These are phyloP conservation scores for Helminthosporium solani DNA, from an alignment of 2,329 filamentous ascomycete species.

Conservation along the genomic window DNA sequence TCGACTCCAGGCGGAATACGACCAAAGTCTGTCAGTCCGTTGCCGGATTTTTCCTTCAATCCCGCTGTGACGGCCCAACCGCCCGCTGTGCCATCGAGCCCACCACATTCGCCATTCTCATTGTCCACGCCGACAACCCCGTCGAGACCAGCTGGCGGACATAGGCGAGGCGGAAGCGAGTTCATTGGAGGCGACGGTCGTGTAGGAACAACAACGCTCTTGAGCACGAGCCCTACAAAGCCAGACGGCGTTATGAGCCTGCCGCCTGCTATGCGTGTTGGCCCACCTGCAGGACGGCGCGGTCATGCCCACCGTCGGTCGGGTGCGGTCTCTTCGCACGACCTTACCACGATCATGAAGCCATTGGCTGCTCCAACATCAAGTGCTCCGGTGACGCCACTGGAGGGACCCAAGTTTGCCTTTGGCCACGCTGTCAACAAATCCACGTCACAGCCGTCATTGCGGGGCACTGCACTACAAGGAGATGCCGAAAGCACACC, in stretches of 20 bases:
- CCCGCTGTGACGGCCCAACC: conserved; percentile 40
- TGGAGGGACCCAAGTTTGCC: conserved; percentile 46
- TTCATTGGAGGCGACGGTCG: conserved; percentile 73
- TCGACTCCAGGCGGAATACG: conserved; percentile 35
- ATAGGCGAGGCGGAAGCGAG: conserved; percentile 79
- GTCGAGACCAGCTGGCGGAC: conserved; percentile 57
- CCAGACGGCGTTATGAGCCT: conserved; percentile 59
- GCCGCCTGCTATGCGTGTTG: conserved; percentile 52
- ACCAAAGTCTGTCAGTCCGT: conserved; percentile 45
- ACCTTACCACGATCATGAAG: conserved; percentile 69
- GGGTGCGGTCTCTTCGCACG: conserved; percentile 77
- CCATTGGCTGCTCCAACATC: conserved; percentile 58
- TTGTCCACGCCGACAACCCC: conserved; percentile 46
- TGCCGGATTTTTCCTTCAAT: conserved; percentile 54
- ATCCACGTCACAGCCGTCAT: conserved; percentile 43
- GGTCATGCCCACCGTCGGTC: conserved; percentile 82
- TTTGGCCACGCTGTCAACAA: conserved; percentile 41
- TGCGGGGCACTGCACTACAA: conserved; percentile 28
- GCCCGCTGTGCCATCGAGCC: conserved; percentile 31
- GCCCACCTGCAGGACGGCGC: conserved; percentile 57
- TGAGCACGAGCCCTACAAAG: conserved; percentile 71
- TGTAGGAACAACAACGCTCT: conserved; percentile 53
- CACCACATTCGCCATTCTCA: conserved; percentile 39
- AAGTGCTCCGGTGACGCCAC: conserved; percentile 66
- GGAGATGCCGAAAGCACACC: conserved; percentile 36